A percentile compares a stretch with the other conserved stretches of the same genome.
phyloP scores from a whole-genome alignment of 1,284 basidiomycete genomes.

The Tilletia setariae region DNA sequence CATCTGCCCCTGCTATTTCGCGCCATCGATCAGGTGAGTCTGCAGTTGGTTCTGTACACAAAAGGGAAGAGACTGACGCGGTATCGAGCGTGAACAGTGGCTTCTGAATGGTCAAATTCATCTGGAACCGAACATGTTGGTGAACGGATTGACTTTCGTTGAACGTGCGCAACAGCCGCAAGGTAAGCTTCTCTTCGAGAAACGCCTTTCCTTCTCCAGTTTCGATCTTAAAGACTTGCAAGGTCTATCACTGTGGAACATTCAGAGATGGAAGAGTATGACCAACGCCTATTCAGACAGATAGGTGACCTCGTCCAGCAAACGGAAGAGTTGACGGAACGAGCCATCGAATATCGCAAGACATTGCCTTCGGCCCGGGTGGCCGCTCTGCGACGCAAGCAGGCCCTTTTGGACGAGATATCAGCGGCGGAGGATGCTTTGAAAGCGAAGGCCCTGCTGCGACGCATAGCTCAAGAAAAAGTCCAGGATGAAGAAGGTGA shows the following conservation, averaged over 20 bases:
- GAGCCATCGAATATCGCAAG: slow-evolving; percentile 12
- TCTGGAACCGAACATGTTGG: slow-evolving; percentile 19
- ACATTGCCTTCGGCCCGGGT: background rate
- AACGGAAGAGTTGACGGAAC: slow-evolving; percentile 9
- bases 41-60: background rate
- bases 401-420: slow-evolving; percentile 5
- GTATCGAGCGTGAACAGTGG: background rate
- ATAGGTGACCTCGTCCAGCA: slow-evolving; percentile 12
- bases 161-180: background rate
- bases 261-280: slow-evolving; percentile 15
- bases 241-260: slow-evolving; percentile 19
- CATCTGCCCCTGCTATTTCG: background rate
- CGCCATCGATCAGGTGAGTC: slow-evolving; percentile 13
- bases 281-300: background rate
- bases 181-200: background rate
- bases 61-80: background rate
- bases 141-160: slow-evolving; percentile 19
- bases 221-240: background rate
- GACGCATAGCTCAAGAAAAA: too few relatives aligned
- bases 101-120: slow-evolving; percentile 9
- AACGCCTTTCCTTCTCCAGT: background rate
- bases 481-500: too few relatives aligned
- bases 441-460: background rate
- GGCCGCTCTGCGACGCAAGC: background rate
- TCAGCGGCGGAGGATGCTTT: slow-evolving; percentile 1